These are phyloP conservation scores for Saccharum officinarum DNA, from an alignment of 176 grass and related monocot species.

Conservation along the genomic window DNA sequence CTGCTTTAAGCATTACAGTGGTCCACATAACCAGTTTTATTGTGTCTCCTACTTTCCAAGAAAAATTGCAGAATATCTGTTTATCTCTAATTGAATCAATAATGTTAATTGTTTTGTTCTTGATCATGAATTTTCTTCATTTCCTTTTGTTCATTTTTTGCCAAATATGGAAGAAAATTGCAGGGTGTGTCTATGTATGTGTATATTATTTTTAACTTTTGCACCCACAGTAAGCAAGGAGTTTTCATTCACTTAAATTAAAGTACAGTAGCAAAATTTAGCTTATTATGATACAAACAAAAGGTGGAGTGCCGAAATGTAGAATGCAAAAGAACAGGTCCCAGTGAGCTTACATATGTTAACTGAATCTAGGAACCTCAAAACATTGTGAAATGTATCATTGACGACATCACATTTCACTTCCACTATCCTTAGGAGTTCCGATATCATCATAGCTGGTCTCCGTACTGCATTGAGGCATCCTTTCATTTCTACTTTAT, in stretches of 20 bases:
- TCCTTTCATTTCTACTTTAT: not conserved
- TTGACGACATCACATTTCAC: not conserved
- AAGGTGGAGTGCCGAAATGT: not conserved
- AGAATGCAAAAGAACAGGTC: not conserved
- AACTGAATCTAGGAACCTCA: not conserved
- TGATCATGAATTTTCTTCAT: not conserved
- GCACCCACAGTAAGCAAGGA: not conserved
- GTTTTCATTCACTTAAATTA: not conserved
- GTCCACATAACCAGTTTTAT: not conserved
- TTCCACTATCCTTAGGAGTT: not conserved
- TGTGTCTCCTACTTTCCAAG: not conserved
- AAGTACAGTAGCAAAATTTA: not conserved
- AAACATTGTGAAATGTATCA: not conserved
- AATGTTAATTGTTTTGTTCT: not conserved
- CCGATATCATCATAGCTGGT: not conserved
- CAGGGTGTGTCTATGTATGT: not conserved
- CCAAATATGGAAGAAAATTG: not conserved
- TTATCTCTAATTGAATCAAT: not conserved
- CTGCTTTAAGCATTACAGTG: not conserved
- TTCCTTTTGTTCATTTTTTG: not conserved
- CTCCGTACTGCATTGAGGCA: not conserved
- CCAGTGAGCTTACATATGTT: slow-evolving; percentile 5
- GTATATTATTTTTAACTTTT: not conserved
- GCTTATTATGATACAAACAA: not conserved
- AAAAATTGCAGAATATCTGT: no score